These are phyloP conservation scores for Plasmodium gaboni DNA, from an alignment of 169 alveolate species.

Conservation along the genomic window DNA sequence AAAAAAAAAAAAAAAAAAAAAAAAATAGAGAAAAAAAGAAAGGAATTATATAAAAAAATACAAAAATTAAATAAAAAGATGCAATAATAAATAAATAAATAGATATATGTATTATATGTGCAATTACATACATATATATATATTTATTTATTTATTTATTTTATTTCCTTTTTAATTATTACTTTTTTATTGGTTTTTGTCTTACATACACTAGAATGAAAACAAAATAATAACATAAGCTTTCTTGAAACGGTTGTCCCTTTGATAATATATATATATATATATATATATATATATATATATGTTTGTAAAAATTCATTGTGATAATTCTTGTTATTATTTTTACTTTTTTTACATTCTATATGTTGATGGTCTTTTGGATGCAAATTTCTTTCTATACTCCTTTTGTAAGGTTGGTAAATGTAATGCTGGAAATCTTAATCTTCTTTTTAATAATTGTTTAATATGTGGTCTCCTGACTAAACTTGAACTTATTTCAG, in stretches of 20 bases:
- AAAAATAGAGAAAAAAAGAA: background rate
- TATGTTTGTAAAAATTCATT: background rate
- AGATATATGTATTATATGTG: too few species aligned
- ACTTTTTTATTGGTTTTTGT: too few species aligned
- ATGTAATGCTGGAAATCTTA: constrained; percentile 93
- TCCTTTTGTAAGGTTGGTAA: constrained; percentile 89
- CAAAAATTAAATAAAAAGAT: too few species aligned
- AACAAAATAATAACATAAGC: too few species aligned
- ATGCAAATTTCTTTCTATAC: constrained; percentile 88
- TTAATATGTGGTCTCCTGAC: constrained; percentile 92
- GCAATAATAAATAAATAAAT: too few species aligned
- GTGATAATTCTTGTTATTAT: background rate
- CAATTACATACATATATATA: too few species aligned
- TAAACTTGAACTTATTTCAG: constrained; percentile 86
- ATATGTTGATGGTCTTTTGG: constrained; percentile 89
- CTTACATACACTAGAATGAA: too few species aligned
- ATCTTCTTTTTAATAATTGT: constrained; percentile 88
- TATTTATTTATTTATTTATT: too few species aligned
- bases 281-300: too few species aligned
- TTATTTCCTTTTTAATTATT: too few species aligned
- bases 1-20: constrained; percentile 1
- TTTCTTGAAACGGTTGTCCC: too few species aligned
- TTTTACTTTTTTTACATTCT: constrained; percentile 63
- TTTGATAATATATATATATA: too few species aligned
- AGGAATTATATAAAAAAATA: background rate